Conservation (phyloP, 2,329 filamentous ascomycete genomes). For the Aaosphaeria pasadenensis region DNA sequence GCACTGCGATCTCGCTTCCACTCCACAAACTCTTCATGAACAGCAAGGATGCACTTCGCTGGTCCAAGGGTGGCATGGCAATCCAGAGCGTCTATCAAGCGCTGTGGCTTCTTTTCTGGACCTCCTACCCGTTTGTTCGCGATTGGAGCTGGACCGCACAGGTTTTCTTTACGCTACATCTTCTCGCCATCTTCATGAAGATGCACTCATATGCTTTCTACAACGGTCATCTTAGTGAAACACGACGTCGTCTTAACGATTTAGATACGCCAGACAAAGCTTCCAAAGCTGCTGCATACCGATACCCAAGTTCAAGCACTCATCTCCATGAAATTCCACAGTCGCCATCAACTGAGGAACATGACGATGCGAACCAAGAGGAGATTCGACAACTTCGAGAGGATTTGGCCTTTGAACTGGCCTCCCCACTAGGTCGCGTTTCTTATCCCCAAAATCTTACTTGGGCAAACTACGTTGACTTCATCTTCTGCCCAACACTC, state of each 20-base stretch:
- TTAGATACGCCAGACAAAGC: conserved; percentile 75
- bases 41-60: conserved; percentile 59
- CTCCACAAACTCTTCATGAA: conserved; percentile 67
- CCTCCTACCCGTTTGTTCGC: conserved; percentile 76
- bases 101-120: conserved; percentile 78
- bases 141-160: conserved; percentile 97
- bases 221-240: conserved; percentile 90
- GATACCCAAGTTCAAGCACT: conserved; percentile 60
- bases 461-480: conserved; percentile 78
- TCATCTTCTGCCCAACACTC: conserved; percentile 85
- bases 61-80: conserved; percentile 73
- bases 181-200: conserved; percentile 94
- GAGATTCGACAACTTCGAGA: conserved; percentile 68
- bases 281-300: conserved; percentile 68
- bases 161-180: conserved; percentile 89
- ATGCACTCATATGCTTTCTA: conserved; percentile 99
- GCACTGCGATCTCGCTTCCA: conserved; percentile 68
- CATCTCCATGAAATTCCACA: conserved; percentile 53
- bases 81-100: conserved; percentile 81
- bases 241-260: conserved; percentile 72
- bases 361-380: conserved; percentile 32
- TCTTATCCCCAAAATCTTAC: conserved; percentile 91
- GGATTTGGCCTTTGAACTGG: conserved; percentile 85
- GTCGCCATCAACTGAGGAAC: conserved; percentile 44
- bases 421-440: conserved; percentile 82